Evolutionary conservation across 2,329 filamentous ascomycete species (phyloP).

Genomic region (Ophiostoma fasciatum): DNA sequence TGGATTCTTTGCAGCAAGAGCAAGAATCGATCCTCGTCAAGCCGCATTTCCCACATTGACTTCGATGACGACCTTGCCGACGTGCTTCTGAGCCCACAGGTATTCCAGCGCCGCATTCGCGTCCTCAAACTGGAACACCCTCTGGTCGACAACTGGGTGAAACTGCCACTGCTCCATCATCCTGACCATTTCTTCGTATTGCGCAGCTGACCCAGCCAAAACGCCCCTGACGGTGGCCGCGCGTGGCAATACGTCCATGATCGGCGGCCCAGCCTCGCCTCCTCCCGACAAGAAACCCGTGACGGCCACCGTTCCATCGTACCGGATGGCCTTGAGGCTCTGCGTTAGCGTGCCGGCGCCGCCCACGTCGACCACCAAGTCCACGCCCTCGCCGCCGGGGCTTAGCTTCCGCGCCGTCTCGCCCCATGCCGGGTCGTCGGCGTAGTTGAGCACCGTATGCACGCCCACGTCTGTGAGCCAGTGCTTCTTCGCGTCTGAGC

Average conservation of each 20-base stretch:
- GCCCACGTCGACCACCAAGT: conserved; percentile 41
- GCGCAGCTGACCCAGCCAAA: no score
- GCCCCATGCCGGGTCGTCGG: conserved; percentile 34
- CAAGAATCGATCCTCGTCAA: no score
- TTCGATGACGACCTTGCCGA: conserved; percentile 36
- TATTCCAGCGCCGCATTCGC: conserved; percentile 31
- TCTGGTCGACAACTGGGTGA: conserved; percentile 25
- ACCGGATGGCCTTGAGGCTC: conserved; percentile 36
- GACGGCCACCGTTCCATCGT: conserved; percentile 11
- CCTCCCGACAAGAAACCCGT: conserved; percentile 27
- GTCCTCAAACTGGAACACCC: conserved; percentile 26
- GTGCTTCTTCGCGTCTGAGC: conserved; percentile 25
- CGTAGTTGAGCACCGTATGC: conserved; percentile 38
- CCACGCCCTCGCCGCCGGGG: conserved; percentile 31
- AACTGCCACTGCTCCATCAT: conserved; percentile 26
- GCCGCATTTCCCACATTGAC: conserved; percentile 8
- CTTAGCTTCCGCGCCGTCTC: conserved; percentile 27
- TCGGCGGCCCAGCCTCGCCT: conserved; percentile 31
- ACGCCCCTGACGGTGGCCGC: no score
- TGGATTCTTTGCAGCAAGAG: no score
- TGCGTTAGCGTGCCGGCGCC: conserved; percentile 35
- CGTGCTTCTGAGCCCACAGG: conserved; percentile 33
- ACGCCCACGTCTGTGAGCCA: conserved; percentile 26
- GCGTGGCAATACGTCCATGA: conserved; percentile 15
- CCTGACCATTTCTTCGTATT: conserved; percentile 32